Conservation (phyloP, 2,329 filamentous ascomycete species). For the Pestalotiopsis sp. region DNA sequence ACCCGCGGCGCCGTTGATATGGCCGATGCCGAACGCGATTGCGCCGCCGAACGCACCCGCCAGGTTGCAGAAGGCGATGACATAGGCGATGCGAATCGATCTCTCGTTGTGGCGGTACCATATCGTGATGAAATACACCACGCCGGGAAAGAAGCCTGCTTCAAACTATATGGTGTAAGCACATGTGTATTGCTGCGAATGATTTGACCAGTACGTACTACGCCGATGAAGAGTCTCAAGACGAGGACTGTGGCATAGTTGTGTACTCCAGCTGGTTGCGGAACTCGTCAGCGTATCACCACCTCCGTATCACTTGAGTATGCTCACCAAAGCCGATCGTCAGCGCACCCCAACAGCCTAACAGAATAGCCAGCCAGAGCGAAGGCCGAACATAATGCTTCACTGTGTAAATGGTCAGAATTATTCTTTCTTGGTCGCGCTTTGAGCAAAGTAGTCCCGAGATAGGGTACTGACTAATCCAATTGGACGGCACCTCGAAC, state of each 20-base stretch:
- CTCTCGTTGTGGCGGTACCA: constrained; percentile 28
- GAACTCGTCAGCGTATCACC: not conserved
- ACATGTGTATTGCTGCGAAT: not conserved
- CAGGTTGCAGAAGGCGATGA: constrained; percentile 70
- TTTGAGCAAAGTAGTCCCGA: no score
- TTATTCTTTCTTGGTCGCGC: no score
- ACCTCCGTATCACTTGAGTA: no score
- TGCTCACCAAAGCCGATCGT: constrained; percentile 21
- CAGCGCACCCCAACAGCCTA: constrained; percentile 44
- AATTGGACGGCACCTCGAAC: constrained; percentile 65
- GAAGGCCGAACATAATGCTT: constrained; percentile 62
- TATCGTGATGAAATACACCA: constrained; percentile 29
- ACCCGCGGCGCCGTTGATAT: constrained; percentile 34
- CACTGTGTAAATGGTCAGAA: constrained; percentile 30
- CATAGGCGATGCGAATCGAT: constrained; percentile 50
- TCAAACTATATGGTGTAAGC: constrained; percentile 37
- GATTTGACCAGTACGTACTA: constrained; percentile 35
- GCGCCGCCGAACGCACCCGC: constrained; percentile 67
- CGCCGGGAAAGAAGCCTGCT: constrained; percentile 59
- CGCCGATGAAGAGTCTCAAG: constrained; percentile 49
- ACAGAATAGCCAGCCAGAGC: constrained; percentile 66
- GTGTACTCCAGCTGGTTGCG: constrained; percentile 19
- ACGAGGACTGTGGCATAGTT: constrained; percentile 26
- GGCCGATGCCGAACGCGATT: constrained; percentile 50
- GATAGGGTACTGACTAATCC: constrained; percentile 42